phyloP scores from a whole-genome alignment of 768 basidiomycete species.

The Macrocybe gigantea region DNA sequence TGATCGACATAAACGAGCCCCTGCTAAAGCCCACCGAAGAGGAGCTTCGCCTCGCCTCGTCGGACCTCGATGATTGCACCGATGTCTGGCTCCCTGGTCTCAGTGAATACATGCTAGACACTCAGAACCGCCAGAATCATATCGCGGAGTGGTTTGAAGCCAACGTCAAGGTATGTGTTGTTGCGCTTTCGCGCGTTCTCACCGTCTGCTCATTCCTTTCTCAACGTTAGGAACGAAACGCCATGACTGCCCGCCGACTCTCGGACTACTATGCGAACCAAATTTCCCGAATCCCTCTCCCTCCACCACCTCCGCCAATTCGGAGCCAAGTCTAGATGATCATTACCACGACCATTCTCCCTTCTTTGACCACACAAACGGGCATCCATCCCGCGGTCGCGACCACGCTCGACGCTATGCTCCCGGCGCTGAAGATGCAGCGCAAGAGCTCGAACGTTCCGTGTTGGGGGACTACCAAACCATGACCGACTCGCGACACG shows the following conservation, averaged over 20 bases:
- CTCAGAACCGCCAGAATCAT: constrained; percentile 66
- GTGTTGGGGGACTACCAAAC: constrained; percentile 34
- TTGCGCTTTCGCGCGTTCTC: constrained; percentile 2
- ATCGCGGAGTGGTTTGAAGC: constrained; percentile 71
- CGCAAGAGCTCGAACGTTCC: constrained; percentile 51
- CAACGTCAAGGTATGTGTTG: constrained; percentile 48
- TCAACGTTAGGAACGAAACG: constrained; percentile 60
- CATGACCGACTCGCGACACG: constrained; percentile 14
- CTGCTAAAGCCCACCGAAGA: constrained; percentile 25
- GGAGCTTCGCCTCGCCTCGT: constrained; percentile 51
- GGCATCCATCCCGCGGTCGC: constrained; percentile 21
- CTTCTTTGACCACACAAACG: constrained; percentile 19
- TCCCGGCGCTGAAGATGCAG: constrained; percentile 46
- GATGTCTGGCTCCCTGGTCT: constrained; percentile 74
- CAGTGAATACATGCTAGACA: constrained; percentile 62
- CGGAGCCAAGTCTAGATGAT: constrained; percentile 18
- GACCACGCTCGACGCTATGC: constrained; percentile 26
- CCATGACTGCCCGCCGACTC: constrained; percentile 50
- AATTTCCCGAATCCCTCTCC: constrained; percentile 39
- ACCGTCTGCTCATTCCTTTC: constrained; percentile 1
- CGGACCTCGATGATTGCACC: constrained; percentile 77
- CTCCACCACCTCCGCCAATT: constrained; percentile 25
- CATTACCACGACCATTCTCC: constrained; percentile 18
- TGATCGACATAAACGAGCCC: constrained; percentile 15
- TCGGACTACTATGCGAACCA: constrained; percentile 52